phyloP scores from a whole-genome alignment of 129 eudicot genomes.

The Scalesia atractyloides region DNA sequence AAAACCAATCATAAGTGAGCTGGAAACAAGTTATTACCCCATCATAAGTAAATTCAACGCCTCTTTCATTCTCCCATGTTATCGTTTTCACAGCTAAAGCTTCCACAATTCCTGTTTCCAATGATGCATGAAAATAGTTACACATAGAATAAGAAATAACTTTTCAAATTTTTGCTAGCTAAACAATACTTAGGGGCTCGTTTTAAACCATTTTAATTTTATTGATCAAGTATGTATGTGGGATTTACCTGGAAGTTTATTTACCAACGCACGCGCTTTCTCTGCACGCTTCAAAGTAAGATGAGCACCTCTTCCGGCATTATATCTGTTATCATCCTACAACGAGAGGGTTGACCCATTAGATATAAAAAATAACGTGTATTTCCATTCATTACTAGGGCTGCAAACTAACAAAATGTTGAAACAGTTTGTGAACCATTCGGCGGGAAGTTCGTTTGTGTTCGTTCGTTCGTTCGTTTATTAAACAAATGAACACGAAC shows the following conservation, averaged over 20 bases:
- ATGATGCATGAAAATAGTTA: constrained; percentile 10
- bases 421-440: too few relatives aligned
- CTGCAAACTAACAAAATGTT: too few relatives aligned
- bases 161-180: neutral
- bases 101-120: constrained; percentile 79
- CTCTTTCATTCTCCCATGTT: constrained; percentile 84
- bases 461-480: too few relatives aligned
- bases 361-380: neutral
- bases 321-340: constrained; percentile 89
- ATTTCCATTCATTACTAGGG: too few relatives aligned
- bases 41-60: constrained; percentile 71
- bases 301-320: constrained; percentile 97
- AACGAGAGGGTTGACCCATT: constrained; percentile 1
- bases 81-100: constrained; percentile 55
- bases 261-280: constrained; percentile 86
- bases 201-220: neutral
- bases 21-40: constrained; percentile 57
- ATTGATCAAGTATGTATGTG: neutral
- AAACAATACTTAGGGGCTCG: neutral
- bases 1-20: neutral
- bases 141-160: neutral
- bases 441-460: too few relatives aligned
- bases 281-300: constrained; percentile 91
- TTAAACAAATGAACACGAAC: too few relatives aligned
- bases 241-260: constrained; percentile 79